A percentile compares a stretch with the other conserved stretches of the same genome.
phyloP scores from a whole-genome alignment of 352 stramenopile genomes.

The Phytopythium montanum region DNA sequence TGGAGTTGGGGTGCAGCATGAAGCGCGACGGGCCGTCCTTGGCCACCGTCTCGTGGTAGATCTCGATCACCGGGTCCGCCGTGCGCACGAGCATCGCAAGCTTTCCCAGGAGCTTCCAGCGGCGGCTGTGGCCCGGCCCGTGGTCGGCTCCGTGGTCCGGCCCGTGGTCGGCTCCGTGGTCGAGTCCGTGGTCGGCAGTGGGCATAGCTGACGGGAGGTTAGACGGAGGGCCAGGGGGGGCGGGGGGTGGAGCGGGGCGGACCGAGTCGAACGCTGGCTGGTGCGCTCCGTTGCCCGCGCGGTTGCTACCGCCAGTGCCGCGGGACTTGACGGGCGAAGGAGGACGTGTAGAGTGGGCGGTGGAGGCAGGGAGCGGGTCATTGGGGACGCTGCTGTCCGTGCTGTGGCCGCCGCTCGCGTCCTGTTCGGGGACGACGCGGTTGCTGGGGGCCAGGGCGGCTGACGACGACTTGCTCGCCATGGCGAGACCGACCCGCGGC shows the following conservation, averaged over 20 bases:
- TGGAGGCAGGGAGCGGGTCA: not conserved
- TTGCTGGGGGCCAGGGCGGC: not conserved
- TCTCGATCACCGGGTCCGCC: slow-evolving; percentile 51
- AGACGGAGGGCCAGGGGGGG: not conserved
- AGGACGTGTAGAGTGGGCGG: not conserved
- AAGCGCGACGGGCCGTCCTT: slow-evolving; percentile 47
- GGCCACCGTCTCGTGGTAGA: slow-evolving; percentile 60
- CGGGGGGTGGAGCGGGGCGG: not conserved
- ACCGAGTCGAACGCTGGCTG: slow-evolving; percentile 5
- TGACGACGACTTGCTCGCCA: slow-evolving; percentile 4
- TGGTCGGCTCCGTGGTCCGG: no score
- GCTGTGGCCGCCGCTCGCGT: not conserved
- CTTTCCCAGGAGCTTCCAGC: slow-evolving; percentile 27
- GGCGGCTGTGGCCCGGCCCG: not conserved
- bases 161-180: no score
- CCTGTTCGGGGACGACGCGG: slow-evolving; percentile 3
- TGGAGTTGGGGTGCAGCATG: slow-evolving; percentile 84
- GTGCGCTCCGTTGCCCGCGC: not conserved
- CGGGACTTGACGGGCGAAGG: not conserved
- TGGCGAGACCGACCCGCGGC: not conserved
- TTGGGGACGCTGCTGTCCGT: not conserved
- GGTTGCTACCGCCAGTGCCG: not conserved
- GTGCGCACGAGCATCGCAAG: slow-evolving; percentile 32
- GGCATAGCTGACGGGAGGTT: not conserved
- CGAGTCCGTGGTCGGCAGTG: no score